Evolutionary conservation across 1,284 basidiomycete genomes (phyloP).

Genomic region (Paramarasmius palmivorus): DNA sequence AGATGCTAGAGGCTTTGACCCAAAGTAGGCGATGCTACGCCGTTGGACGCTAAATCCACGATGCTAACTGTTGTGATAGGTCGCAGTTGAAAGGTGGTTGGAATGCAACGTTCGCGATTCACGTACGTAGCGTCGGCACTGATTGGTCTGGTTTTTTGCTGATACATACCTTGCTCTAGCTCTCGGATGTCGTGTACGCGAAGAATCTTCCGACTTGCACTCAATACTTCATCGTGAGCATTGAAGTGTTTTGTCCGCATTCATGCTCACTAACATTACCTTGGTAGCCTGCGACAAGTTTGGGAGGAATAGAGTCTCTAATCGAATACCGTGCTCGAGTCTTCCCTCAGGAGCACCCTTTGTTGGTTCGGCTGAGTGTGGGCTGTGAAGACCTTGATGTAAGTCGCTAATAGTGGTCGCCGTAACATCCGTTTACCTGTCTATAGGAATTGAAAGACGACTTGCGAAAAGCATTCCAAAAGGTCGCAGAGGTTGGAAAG

Average conservation of each 20-base stretch:
- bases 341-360: slow-evolving; percentile 69
- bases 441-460: slow-evolving; percentile 73
- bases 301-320: slow-evolving; percentile 91
- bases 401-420: slow-evolving; percentile 19
- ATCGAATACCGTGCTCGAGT: slow-evolving; percentile 75
- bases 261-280: not conserved
- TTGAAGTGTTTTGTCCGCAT: no score
- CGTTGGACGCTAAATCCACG: no score
- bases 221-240: slow-evolving; percentile 72
- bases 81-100: slow-evolving; percentile 83
- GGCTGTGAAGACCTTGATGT: slow-evolving; percentile 82
- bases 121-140: slow-evolving; percentile 46
- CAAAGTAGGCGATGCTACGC: slow-evolving; percentile 27
- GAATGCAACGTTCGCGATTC: slow-evolving; percentile 78
- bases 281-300: slow-evolving; percentile 78
- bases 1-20: slow-evolving; percentile 68
- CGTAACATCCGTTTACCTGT: not conserved
- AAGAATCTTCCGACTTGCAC: slow-evolving; percentile 60
- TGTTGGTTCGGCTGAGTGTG: slow-evolving; percentile 73
- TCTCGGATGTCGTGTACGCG: slow-evolving; percentile 53
- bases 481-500: slow-evolving; percentile 29
- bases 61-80: slow-evolving; percentile 16
- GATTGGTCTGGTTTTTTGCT: not conserved
- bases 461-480: slow-evolving; percentile 51
- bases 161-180: slow-evolving; percentile 34